A percentile compares a stretch with the other conserved stretches of the same genome.
Evolutionary conservation across 1,284 basidiomycete species (phyloP).

Genomic region (Cryptococcus sp.): DNA sequence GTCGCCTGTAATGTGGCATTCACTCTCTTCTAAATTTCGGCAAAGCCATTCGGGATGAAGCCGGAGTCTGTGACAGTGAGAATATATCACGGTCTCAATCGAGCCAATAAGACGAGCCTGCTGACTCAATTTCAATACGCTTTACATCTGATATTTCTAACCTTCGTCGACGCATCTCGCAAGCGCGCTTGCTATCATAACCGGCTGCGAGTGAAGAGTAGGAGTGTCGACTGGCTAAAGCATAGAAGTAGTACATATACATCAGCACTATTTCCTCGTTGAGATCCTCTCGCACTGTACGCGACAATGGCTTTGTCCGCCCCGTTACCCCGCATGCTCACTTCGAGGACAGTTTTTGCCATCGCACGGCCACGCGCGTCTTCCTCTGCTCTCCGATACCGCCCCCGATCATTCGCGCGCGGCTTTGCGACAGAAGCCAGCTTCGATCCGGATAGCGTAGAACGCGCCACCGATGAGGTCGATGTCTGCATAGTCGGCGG

Average conservation of each 20-base stretch:
- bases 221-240: no score
- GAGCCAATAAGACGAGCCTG: neutral
- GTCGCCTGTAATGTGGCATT: no score
- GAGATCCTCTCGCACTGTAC: neutral
- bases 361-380: slow-evolving; percentile 12
- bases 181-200: no score
- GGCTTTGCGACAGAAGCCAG: slow-evolving; percentile 38
- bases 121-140: neutral
- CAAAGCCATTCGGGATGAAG: no score
- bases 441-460: slow-evolving; percentile 57
- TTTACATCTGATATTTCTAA: neutral
- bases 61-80: no score
- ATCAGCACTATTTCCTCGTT: neutral
- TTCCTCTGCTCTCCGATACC: slow-evolving; percentile 4
- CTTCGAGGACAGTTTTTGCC: slow-evolving; percentile 10
- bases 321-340: slow-evolving; percentile 13
- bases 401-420: slow-evolving; percentile 7
- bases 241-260: no score
- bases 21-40: no score
- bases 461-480: slow-evolving; percentile 81
- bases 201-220: no score
- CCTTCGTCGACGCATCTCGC: neutral
- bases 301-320: slow-evolving; percentile 9
- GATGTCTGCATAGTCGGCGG: slow-evolving; percentile 97
- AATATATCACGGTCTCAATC: neutral